Percentiles rank a stretch among this genome's conserved stretches.
These are phyloP conservation scores for Ophiorrhiza pumila DNA, from an alignment of 257 asterid species.

Conservation along the genomic window DNA sequence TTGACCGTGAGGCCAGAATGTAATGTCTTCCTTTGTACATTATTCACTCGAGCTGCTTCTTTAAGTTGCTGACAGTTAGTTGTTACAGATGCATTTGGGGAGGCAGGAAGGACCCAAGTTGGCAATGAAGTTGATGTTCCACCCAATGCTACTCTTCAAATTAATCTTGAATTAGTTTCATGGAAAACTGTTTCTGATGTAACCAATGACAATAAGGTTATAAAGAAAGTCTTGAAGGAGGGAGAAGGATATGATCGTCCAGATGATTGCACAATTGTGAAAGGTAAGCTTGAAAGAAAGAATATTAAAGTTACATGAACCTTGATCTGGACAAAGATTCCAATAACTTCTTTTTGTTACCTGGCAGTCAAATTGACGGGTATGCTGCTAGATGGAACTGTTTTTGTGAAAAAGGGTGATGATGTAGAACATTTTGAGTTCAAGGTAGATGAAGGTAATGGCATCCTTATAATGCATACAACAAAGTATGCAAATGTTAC, in stretches of 20 bases:
- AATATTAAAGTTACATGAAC: background rate
- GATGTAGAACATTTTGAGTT: conserved; percentile 42
- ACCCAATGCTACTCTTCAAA: conserved; percentile 41
- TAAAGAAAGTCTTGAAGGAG: conserved; percentile 49
- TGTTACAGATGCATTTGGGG: conserved; percentile 53
- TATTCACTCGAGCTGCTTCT: background rate
- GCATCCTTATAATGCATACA: background rate
- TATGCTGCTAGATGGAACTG: conserved; percentile 48
- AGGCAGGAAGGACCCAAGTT: conserved; percentile 31
- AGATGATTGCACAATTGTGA: conserved; percentile 41
- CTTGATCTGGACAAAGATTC: background rate
- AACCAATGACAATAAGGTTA: conserved; percentile 40
- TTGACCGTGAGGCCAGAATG: conserved; percentile 42
- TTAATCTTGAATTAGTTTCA: conserved; percentile 44
- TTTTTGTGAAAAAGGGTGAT: conserved; percentile 41
- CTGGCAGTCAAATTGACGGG: conserved; percentile 47
- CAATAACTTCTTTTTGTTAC: background rate
- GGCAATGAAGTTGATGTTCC: conserved; percentile 32
- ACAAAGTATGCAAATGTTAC: background rate
- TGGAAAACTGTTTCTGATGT: conserved; percentile 49
- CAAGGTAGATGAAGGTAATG: conserved; percentile 51
- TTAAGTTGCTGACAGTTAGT: conserved; percentile 4
- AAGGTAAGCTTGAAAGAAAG: conserved; percentile 25
- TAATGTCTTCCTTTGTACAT: background rate
- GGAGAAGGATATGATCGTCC: conserved; percentile 59